phyloP scores from a whole-genome alignment of 2,329 filamentous ascomycete genomes.

The Ramularia collo-cygni region DNA sequence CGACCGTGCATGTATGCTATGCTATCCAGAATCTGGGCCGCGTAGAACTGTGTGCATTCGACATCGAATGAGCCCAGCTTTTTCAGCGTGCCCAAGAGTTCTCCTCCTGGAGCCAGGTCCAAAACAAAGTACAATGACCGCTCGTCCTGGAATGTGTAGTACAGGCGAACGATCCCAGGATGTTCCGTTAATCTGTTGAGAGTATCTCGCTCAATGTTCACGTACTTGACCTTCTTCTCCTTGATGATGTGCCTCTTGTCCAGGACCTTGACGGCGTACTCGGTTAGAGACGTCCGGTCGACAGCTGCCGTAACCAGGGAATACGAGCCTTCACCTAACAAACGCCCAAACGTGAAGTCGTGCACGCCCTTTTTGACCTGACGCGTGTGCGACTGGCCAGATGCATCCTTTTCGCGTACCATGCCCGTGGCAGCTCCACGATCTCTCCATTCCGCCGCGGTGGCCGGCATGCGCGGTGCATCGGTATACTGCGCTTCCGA shows the following conservation, averaged over 20 bases:
- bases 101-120: constrained; percentile 85
- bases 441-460: constrained; percentile 86
- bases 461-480: constrained; percentile 55
- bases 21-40: constrained; percentile 89
- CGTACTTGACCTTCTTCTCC: constrained; percentile 99
- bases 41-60: constrained; percentile 90
- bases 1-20: constrained; percentile 97
- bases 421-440: constrained; percentile 81
- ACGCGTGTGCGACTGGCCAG: constrained; percentile 69
- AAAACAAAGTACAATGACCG: constrained; percentile 93
- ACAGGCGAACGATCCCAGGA: constrained; percentile 89
- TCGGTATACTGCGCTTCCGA: constrained; percentile 17
- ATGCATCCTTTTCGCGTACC: constrained; percentile 72
- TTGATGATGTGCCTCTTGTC: constrained; percentile 99
- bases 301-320: constrained; percentile 91
- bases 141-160: constrained; percentile 98
- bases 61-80: constrained; percentile 91
- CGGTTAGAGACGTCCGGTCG: constrained; percentile 86
- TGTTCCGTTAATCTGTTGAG: constrained; percentile 93
- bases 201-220: constrained; percentile 99
- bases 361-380: constrained; percentile 95
- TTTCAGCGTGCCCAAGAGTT: constrained; percentile 86
- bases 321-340: constrained; percentile 93
- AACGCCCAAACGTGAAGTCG: constrained; percentile 88
- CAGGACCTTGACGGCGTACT: constrained; percentile 96